Evolutionary conservation across 2,329 filamentous ascomycete genomes (phyloP).

Genomic region (Pseudonectria buxi): DNA sequence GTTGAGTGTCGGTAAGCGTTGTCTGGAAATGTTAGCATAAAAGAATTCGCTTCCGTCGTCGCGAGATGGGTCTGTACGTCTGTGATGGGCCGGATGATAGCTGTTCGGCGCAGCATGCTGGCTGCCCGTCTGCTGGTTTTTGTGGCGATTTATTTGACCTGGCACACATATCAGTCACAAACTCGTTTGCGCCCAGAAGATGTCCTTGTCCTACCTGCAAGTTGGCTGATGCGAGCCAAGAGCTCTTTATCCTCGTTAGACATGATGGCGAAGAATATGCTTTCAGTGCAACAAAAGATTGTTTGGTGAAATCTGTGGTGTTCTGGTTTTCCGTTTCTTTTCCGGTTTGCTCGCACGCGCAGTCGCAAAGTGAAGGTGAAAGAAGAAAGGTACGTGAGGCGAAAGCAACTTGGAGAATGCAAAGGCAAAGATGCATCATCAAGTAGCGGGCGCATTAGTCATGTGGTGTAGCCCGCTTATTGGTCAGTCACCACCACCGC

Average conservation of each 20-base stretch:
- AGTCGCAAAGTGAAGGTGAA: too few species aligned
- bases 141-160: conserved; percentile 78
- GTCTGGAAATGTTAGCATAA: conserved; percentile 18
- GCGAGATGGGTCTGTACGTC: conserved; percentile 26
- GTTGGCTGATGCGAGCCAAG: conserved; percentile 45
- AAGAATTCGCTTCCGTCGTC: background rate
- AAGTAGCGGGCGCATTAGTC: conserved; percentile 14
- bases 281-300: background rate
- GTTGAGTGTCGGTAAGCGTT: conserved; percentile 26
- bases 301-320: too few species aligned
- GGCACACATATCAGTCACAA: conserved; percentile 17
- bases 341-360: too few species aligned
- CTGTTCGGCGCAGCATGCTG: conserved; percentile 20
- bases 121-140: conserved; percentile 53
- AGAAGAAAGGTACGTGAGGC: conserved; percentile 1
- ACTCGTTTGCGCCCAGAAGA: conserved; percentile 5
- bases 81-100: conserved; percentile 24
- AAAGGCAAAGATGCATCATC: conserved; percentile 13
- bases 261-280: conserved; percentile 26
- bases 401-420: too few species aligned
- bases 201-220: conserved; percentile 37
- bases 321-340: too few species aligned
- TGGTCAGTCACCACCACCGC: conserved; percentile 7
- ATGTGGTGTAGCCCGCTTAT: conserved; percentile 8
- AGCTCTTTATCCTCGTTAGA: conserved; percentile 46